Evolutionary conservation across 2,329 filamentous ascomycete species (phyloP).

Genomic region (Aspergillus niger): DNA sequence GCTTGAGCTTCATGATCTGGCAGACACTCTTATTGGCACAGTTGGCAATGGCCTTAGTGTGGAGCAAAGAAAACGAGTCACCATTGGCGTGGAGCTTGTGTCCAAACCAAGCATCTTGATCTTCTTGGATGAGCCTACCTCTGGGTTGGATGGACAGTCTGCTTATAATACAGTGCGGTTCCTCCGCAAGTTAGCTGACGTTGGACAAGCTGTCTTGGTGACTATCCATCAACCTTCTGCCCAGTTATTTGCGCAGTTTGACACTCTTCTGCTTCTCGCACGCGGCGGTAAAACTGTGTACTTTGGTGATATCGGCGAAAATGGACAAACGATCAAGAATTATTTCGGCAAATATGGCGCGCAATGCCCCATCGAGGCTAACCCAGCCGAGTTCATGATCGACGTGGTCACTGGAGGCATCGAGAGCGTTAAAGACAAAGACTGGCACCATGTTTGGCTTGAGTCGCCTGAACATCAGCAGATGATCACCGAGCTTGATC

Average conservation of each 20-base stretch:
- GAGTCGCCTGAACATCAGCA: neutral
- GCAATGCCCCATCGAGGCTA: slow-evolving; percentile 56
- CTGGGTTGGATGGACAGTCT: slow-evolving; percentile 84
- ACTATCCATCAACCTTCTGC: slow-evolving; percentile 92
- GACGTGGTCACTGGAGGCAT: slow-evolving; percentile 31
- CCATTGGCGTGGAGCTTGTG: slow-evolving; percentile 87
- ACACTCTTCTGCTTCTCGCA: slow-evolving; percentile 61
- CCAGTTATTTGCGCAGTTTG: slow-evolving; percentile 83
- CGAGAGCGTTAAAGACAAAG: neutral
- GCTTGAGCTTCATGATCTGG: slow-evolving; percentile 82
- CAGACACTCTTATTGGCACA: slow-evolving; percentile 81
- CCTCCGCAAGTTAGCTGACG: slow-evolving; percentile 80
- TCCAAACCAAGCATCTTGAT: slow-evolving; percentile 84
- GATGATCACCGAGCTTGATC: neutral
- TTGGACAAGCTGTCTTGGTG: slow-evolving; percentile 84
- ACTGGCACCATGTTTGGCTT: neutral
- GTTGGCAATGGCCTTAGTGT: slow-evolving; percentile 71
- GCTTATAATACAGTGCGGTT: slow-evolving; percentile 85
- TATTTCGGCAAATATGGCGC: slow-evolving; percentile 65
- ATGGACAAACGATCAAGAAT: slow-evolving; percentile 55
- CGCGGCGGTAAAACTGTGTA: slow-evolving; percentile 65
- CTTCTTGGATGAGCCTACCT: slow-evolving; percentile 92
- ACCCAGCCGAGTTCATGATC: slow-evolving; percentile 73
- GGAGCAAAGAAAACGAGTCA: slow-evolving; percentile 69
- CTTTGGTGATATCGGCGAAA: slow-evolving; percentile 63